Evolutionary conservation across 2,329 filamentous ascomycete genomes (phyloP).

Genomic region (Arachnomyces sp.): DNA sequence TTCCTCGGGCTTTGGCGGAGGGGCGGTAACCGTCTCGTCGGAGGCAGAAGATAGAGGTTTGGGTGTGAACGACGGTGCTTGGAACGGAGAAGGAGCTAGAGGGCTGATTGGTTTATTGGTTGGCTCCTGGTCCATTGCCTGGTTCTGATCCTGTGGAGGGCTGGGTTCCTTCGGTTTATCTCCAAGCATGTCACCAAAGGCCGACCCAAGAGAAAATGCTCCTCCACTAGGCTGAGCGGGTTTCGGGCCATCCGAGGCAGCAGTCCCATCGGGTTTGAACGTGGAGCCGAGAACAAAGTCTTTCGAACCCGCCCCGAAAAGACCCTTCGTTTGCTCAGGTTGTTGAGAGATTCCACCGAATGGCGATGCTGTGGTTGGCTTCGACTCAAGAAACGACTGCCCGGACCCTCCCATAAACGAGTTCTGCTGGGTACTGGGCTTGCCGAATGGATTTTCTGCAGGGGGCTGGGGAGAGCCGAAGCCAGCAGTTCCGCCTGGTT

Average conservation of each 20-base stretch:
- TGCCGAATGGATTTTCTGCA: constrained; percentile 19
- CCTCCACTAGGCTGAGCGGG: constrained; percentile 25
- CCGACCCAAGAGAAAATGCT: constrained; percentile 31
- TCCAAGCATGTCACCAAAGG: constrained; percentile 33
- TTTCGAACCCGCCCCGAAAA: constrained; percentile 21
- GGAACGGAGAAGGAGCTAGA: constrained; percentile 7
- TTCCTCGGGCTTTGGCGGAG: not conserved
- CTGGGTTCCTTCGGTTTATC: constrained; percentile 12
- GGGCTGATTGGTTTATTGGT: constrained; percentile 8
- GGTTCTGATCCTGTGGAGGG: constrained; percentile 18
- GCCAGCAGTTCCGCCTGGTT: constrained; percentile 6
- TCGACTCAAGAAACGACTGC: not conserved
- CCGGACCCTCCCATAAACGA: not conserved
- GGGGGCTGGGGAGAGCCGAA: constrained; percentile 8
- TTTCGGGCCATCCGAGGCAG: constrained; percentile 32
- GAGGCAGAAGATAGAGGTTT: not conserved
- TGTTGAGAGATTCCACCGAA: constrained; percentile 15
- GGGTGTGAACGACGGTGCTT: constrained; percentile 5
- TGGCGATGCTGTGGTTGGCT: not conserved
- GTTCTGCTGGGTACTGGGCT: constrained; percentile 3
- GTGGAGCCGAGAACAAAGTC: constrained; percentile 37
- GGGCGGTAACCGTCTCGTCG: not conserved
- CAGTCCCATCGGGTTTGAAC: constrained; percentile 36
- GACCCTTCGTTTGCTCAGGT: constrained; percentile 18
- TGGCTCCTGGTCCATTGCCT: constrained; percentile 18